phyloP scores from a whole-genome alignment of 2,329 filamentous ascomycete genomes.

The Pseudogymnoascus sp. region DNA sequence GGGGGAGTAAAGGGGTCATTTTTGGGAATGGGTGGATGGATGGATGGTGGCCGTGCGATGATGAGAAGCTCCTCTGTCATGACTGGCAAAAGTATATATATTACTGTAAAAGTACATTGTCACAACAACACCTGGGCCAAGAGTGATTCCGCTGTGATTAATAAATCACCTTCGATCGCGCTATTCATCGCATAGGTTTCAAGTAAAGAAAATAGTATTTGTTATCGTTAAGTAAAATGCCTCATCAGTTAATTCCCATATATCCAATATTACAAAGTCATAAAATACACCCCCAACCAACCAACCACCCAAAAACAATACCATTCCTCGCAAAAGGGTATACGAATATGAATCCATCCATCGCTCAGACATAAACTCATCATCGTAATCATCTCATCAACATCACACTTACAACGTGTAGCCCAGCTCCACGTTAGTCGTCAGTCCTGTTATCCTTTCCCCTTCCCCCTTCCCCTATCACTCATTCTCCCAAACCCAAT shows the following conservation, averaged over 20 bases:
- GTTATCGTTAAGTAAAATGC: neutral
- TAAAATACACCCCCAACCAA: neutral
- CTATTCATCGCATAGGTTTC: neutral
- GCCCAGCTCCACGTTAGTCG: neutral
- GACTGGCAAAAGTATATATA: neutral
- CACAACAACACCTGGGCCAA: neutral
- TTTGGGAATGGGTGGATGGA: neutral
- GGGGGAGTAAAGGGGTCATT: neutral
- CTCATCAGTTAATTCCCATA: neutral
- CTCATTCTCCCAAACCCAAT: conserved; percentile 49
- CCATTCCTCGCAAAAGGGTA: neutral
- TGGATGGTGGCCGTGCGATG: neutral
- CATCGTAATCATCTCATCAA: conserved; percentile 6
- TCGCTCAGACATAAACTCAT: conserved; percentile 4
- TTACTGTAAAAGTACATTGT: neutral
- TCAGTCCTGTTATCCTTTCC: neutral
- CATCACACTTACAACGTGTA: neutral
- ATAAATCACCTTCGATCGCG: neutral
- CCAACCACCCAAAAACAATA: neutral
- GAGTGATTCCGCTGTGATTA: neutral
- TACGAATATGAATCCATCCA: conserved; percentile 4
- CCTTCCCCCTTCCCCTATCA: neutral
- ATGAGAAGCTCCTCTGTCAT: neutral
- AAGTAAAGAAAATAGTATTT: neutral
- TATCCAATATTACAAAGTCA: conserved; percentile 8